phyloP scores from a whole-genome alignment of 78 protist genomes.

The Guillardia theta region DNA sequence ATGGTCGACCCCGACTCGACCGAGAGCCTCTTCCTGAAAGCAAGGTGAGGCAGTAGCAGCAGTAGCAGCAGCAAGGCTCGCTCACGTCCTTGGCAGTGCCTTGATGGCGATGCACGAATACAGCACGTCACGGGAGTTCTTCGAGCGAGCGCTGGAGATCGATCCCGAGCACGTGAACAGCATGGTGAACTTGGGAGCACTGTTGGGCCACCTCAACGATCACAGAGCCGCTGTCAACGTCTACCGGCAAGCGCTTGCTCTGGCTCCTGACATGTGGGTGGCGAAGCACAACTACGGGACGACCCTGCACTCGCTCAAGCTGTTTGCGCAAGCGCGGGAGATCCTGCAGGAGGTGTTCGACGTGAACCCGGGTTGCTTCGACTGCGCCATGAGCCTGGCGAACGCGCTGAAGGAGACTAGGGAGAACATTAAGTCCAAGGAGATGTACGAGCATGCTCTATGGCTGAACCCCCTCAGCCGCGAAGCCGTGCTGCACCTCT shows the following conservation, averaged over 20 bases:
- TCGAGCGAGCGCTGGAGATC: not conserved
- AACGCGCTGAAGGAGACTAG: not conserved
- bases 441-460: not conserved
- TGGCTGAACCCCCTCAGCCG: not conserved
- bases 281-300: not conserved
- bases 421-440: not conserved
- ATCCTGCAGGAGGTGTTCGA: not conserved
- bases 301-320: not conserved
- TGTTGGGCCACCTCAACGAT: not conserved
- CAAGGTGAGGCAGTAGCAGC: too few relatives aligned
- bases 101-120: not conserved
- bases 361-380: not conserved
- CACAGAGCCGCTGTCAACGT: not conserved
- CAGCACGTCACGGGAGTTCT: not conserved
- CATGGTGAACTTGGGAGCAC: not conserved
- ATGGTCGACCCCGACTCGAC: not conserved
- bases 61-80: not conserved
- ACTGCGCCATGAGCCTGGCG: slow-evolving; percentile 1
- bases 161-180: not conserved
- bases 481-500: not conserved
- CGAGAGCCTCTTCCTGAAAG: not conserved
- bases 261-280: not conserved
- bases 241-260: not conserved
- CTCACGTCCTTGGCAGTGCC: not conserved
- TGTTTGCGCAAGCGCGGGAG: not conserved